These are phyloP conservation scores for Malus fusca DNA, from an alignment of 306 rosid genomes.

Conservation along the genomic window DNA sequence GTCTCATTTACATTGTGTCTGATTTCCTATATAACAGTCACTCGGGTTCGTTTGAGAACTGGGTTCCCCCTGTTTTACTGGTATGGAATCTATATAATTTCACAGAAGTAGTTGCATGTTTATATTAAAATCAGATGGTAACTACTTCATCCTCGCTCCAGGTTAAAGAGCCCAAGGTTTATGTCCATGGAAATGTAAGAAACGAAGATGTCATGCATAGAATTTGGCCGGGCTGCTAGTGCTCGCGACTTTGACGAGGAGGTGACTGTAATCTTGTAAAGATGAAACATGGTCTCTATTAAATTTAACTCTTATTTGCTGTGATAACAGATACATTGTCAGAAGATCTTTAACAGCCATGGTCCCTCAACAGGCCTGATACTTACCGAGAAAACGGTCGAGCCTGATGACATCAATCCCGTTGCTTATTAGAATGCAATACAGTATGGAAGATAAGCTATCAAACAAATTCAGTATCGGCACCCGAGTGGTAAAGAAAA, in stretches of 20 bases:
- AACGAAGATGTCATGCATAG: constrained; percentile 29
- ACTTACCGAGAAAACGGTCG: background rate
- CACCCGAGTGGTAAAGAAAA: background rate
- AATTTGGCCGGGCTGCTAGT: constrained; percentile 60
- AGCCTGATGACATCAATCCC: background rate
- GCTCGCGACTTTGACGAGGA: constrained; percentile 11
- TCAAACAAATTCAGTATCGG: background rate
- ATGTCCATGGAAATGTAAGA: constrained; percentile 50
- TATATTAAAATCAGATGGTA: background rate
- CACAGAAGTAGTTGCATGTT: background rate
- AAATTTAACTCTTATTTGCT: background rate
- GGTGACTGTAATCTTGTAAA: background rate
- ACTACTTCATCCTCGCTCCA: constrained; percentile 19
- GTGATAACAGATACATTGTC: background rate
- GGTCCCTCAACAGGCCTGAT: background rate
- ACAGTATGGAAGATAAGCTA: background rate
- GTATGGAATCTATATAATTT: constrained; percentile 23
- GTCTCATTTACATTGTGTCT: background rate
- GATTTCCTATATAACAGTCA: too few species aligned
- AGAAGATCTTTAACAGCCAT: background rate
- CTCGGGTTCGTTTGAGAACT: constrained; percentile 26
- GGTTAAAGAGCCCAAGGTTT: constrained; percentile 70
- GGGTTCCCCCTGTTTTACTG: constrained; percentile 61
- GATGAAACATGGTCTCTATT: background rate
- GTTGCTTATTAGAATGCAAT: background rate